Conservation (phyloP, 495 filamentous ascomycete species). For the Chlorociboria aeruginascens region DNA sequence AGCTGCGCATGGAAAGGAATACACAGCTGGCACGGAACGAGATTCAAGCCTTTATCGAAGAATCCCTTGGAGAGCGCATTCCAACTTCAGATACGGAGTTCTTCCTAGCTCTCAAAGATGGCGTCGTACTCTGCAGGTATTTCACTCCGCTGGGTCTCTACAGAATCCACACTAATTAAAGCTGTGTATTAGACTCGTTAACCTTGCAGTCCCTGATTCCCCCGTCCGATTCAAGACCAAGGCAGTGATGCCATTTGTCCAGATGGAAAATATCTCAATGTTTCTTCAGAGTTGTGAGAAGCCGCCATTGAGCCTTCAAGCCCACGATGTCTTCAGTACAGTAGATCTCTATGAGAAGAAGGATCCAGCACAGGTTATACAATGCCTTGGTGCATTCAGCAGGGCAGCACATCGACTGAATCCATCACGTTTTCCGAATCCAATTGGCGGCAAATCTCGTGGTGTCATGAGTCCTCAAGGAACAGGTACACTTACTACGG, state of each 20-base stretch:
- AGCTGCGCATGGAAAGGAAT: slow-evolving; percentile 84
- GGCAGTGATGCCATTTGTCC: slow-evolving; percentile 80
- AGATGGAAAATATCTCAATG: slow-evolving; percentile 98
- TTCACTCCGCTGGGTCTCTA: too few relatives aligned
- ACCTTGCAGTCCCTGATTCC: slow-evolving; percentile 51
- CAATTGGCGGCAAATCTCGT: slow-evolving; percentile 60
- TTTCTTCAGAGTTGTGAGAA: slow-evolving; percentile 81
- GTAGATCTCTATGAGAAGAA: slow-evolving; percentile 95
- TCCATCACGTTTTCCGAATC: slow-evolving; percentile 56
- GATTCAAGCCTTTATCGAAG: slow-evolving; percentile 78
- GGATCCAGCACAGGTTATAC: slow-evolving; percentile 91
- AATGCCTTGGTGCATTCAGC: slow-evolving; percentile 87
- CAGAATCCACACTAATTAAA: too few relatives aligned
- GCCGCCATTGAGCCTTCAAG: slow-evolving; percentile 72
- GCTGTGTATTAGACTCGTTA: slow-evolving; percentile 87
- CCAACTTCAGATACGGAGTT: not conserved
- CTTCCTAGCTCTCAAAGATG: slow-evolving; percentile 55
- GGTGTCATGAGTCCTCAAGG: slow-evolving; percentile 51
- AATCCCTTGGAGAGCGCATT: slow-evolving; percentile 53
- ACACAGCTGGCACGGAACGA: slow-evolving; percentile 86
- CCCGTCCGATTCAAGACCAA: slow-evolving; percentile 13
- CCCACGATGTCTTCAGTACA: slow-evolving; percentile 93
- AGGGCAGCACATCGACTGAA: slow-evolving; percentile 69
- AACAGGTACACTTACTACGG: slow-evolving; percentile 41
- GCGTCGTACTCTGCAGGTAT: slow-evolving; percentile 84